Conservation (phyloP, 2,329 filamentous ascomycete species). For the Cladosporium phlei region DNA sequence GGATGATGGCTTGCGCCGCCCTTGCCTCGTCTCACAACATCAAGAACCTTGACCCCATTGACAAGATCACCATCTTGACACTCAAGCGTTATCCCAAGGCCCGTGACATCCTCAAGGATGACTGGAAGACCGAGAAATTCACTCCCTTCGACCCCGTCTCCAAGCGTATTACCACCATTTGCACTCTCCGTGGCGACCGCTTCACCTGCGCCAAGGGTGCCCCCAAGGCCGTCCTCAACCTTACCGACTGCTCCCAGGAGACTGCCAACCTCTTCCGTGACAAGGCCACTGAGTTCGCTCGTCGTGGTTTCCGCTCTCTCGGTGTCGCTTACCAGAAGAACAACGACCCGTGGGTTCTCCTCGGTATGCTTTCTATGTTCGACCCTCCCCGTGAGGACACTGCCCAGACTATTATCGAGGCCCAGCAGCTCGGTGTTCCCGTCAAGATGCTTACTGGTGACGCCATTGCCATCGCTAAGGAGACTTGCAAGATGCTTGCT, state of each 20-base stretch:
- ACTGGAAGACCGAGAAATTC: conserved; percentile 74
- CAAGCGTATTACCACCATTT: conserved; percentile 70
- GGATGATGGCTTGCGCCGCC: conserved; percentile 78
- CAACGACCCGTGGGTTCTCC: conserved; percentile 66
- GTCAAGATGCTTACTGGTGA: conserved; percentile 82
- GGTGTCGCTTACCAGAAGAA: conserved; percentile 76
- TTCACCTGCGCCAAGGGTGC: conserved; percentile 74
- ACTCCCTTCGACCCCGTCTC: conserved; percentile 74
- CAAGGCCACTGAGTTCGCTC: conserved; percentile 70
- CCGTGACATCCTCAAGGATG: conserved; percentile 67
- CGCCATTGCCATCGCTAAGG: conserved; percentile 73
- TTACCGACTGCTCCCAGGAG: conserved; percentile 63
- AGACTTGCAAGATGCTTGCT: conserved; percentile 77
- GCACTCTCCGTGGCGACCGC: conserved; percentile 63
- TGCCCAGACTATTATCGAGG: conserved; percentile 71
- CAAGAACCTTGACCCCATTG: conserved; percentile 72
- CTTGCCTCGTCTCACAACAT: conserved; percentile 74
- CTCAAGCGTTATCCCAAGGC: conserved; percentile 73
- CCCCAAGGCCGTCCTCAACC: conserved; percentile 67
- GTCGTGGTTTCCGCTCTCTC: conserved; percentile 74
- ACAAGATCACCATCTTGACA: conserved; percentile 73
- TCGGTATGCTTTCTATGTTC: conserved; percentile 76
- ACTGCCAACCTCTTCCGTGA: conserved; percentile 63
- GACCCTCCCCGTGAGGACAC: conserved; percentile 75
- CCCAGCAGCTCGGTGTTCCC: conserved; percentile 68